Evolutionary conservation across 2,329 filamentous ascomycete genomes (phyloP), one percentile per base, ranked within the genome.

Genomic region (Microdochium nivale): DNA sequence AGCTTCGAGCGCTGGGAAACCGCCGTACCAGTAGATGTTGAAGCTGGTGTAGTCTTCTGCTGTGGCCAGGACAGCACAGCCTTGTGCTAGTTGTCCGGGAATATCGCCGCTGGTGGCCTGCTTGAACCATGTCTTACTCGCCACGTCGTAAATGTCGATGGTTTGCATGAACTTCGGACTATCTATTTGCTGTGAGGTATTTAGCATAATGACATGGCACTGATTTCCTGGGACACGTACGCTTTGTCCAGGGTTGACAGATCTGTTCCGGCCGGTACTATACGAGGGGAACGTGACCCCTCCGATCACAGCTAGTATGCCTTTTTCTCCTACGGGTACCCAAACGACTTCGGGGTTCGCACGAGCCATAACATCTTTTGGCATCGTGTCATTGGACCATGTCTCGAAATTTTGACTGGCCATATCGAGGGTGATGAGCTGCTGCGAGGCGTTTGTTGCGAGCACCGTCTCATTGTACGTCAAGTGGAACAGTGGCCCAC

Each of bases 11-110:
- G 79, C 81, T 52, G 81, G 69, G 61, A 86, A 91, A 0, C 89
- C 89, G 16, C 87, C 89, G 59, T 90, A 94, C 70, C 88, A 89
- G 71, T 92, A 91, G 49, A 95, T 84, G 62, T 91, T 90, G 67
- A 86, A 88, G 53, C 84, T 90, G 11, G 86, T 87, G 32, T 74
- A 76, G 62, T 90, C 87, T 46, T 81, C 74, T 14, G 88, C 84
- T 0, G 81, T 74, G n/a, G 81, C 87, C 1, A 89, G 81, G 0
- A 90, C 85, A 3, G 87, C 84, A 61, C 89, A 94, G 62, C 86
- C 75, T 75, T 86, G 65, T 68, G 87, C 63, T 67, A 79, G 65
- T 70, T 81, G 62, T 13, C 74, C 70, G 0, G 82, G 79, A 0
- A 79, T 80, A 0, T 74, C 73, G 2, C 79, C 81, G 3, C 72